A percentile compares a stretch with the other conserved stretches of the same genome.
Evolutionary conservation across 2,329 filamentous ascomycete genomes (phyloP).

Genomic region (Claviceps monticola): DNA sequence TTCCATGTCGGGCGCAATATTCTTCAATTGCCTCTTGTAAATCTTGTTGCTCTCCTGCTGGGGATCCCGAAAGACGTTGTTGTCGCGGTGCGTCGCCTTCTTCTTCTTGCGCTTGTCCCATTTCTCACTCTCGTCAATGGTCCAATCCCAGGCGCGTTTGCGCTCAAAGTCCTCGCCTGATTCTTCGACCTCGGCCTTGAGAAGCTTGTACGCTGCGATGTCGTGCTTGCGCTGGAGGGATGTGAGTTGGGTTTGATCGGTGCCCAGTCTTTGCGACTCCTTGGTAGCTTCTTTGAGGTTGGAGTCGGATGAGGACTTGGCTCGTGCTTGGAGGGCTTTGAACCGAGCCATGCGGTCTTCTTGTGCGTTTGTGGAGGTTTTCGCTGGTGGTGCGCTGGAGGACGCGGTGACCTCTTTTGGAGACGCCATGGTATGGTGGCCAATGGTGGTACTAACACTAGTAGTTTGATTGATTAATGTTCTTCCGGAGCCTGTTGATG

Average conservation of each 20-base stretch:
- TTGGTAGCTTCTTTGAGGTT: conserved; percentile 76
- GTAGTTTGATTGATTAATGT: too few relatives aligned
- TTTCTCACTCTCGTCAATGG: conserved; percentile 78
- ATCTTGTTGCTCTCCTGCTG: conserved; percentile 76
- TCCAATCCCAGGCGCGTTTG: conserved; percentile 98
- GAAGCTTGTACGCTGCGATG: conserved; percentile 78
- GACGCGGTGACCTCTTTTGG: neutral
- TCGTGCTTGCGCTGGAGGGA: conserved; percentile 76
- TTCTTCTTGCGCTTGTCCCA: conserved; percentile 90
- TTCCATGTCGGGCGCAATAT: conserved; percentile 64
- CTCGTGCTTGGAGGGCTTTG: conserved; percentile 72
- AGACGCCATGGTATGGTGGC: conserved; percentile 2
- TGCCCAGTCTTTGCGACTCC: conserved; percentile 66
- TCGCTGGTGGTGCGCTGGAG: neutral
- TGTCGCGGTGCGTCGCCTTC: conserved; percentile 66
- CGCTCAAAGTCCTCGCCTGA: conserved; percentile 87
- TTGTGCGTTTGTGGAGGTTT: conserved; percentile 30
- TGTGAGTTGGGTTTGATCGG: conserved; percentile 63
- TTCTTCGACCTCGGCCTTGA: conserved; percentile 82
- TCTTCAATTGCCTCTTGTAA: conserved; percentile 80
- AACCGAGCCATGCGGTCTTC: conserved; percentile 64
- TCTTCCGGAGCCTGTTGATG: too few relatives aligned
- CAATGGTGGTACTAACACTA: too few relatives aligned
- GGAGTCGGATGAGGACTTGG: conserved; percentile 54
- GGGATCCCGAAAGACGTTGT: conserved; percentile 85